phyloP scores from a whole-genome alignment of 371 early-diverging fungal genomes.

The Mortierella sp. region DNA sequence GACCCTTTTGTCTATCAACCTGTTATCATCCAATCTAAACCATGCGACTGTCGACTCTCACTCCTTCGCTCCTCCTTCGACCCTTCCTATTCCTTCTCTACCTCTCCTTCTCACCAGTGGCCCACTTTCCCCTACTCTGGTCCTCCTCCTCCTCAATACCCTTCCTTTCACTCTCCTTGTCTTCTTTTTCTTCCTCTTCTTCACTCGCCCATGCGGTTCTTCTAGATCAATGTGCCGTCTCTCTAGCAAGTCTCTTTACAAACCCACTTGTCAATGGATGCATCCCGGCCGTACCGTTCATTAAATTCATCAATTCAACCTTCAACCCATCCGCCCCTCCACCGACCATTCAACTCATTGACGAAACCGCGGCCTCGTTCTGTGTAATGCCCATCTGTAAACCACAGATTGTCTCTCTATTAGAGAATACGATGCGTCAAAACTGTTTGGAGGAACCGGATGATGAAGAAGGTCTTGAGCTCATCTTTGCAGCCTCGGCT shows the following conservation, averaged over 20 bases:
- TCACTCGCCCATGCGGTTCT: conserved; percentile 13
- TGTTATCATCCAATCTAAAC: no score
- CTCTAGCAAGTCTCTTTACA: conserved; percentile 15
- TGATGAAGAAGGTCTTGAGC: neutral
- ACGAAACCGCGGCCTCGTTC: conserved; percentile 26
- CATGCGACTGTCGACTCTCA: no score
- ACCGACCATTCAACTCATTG: conserved; percentile 26
- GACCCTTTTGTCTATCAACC: no score
- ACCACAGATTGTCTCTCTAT: conserved; percentile 13
- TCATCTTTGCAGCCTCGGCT: conserved; percentile 18
- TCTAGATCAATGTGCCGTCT: conserved; percentile 40
- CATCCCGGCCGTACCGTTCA: conserved; percentile 11
- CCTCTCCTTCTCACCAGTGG: conserved; percentile 1
- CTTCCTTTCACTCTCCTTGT: neutral
- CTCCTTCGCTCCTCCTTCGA: neutral
- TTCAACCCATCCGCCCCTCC: no score
- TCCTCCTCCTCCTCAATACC: neutral
- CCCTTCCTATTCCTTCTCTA: conserved; percentile 1
- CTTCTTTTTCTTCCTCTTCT: neutral
- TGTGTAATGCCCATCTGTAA: conserved; percentile 28
- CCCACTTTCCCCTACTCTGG: neutral
- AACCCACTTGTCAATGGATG: conserved; percentile 15
- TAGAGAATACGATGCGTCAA: conserved; percentile 37
- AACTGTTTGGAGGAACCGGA: conserved; percentile 24
- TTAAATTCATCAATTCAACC: conserved; percentile 6